Evolutionary conservation across 2,329 filamentous ascomycete genomes (phyloP), one percentile per base, ranked within the genome.

Genomic region (Neofusicoccum parvum): DNA sequence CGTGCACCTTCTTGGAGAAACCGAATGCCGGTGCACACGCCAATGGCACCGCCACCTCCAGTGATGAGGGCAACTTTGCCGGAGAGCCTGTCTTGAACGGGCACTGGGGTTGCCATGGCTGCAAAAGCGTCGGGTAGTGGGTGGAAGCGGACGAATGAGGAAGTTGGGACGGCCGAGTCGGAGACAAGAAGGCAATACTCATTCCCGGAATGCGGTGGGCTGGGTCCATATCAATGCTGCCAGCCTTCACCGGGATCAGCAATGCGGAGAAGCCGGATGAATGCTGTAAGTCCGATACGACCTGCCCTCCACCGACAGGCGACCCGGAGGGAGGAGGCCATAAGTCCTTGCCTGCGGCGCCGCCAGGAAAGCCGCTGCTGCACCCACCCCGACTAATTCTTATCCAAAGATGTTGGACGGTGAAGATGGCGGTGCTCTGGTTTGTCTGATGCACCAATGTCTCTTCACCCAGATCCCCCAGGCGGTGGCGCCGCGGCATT

Each of bases 1-100:
- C 74, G 78, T 32, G 77, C 77, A 34, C 76, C 77, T 58, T 79
- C 78, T 15, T 73, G 69, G 0, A 79, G 68, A 50, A 78, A 70
- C 5, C 78, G 71, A 4, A 71, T 69, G 17, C 75, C 76, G 7
- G 75, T 76, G 68, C 78, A 75, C 14, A 78, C 70, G 67, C 71
- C 74, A 27, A 75, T 73, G 53, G 73, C 74, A 46, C 73, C 72
- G 43, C 70, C 74, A 20, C 73, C 74, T 39, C 74, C 74, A 1
- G 73, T 75, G 68, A 76, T 75, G 62, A 76, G 65, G 32, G 73
- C 73, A 34, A 76, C 73, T 66, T 72, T 73, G 48, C 71, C 70
- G 14, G 70, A 70, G 12, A 76, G 71, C 17, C 74, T 72, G 64
- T 75, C 27, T 72, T 72, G 7, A 75, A 69, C 4, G 73, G 74